Evolutionary conservation across 2,329 filamentous ascomycete species (phyloP).

Genomic region (Penicillium sp.): DNA sequence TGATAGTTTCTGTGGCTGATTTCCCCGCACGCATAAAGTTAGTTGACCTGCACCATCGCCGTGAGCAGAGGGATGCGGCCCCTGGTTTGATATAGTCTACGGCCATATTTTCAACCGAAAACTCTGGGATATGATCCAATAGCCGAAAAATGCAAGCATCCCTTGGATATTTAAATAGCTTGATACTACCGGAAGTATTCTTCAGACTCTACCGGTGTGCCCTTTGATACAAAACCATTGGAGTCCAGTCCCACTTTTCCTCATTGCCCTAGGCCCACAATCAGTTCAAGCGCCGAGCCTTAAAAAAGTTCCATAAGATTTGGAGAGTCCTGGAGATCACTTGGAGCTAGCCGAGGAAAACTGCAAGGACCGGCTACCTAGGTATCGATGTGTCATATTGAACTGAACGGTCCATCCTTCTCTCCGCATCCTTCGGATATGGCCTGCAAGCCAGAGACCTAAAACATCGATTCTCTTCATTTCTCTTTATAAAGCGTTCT

Average conservation of each 20-base stretch:
- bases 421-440: background rate
- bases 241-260: background rate
- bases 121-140: background rate
- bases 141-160: background rate
- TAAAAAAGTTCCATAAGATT: slow-evolving; percentile 6
- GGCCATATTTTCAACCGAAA: background rate
- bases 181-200: background rate
- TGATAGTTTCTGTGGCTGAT: background rate
- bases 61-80: background rate
- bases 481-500: background rate
- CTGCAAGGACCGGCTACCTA: background rate
- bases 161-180: background rate
- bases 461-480: background rate
- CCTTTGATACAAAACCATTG: background rate
- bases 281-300: background rate
- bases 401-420: background rate
- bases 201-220: background rate
- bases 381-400: background rate
- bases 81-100: background rate
- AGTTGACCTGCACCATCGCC: background rate
- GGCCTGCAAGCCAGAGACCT: background rate
- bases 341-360: background rate
- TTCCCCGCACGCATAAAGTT: background rate
- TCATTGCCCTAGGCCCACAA: background rate
- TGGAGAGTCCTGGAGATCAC: background rate